Base-by-base conservation (phyloP, 2,329 filamentous ascomycete species). In the Blumeria hordei region DNA sequence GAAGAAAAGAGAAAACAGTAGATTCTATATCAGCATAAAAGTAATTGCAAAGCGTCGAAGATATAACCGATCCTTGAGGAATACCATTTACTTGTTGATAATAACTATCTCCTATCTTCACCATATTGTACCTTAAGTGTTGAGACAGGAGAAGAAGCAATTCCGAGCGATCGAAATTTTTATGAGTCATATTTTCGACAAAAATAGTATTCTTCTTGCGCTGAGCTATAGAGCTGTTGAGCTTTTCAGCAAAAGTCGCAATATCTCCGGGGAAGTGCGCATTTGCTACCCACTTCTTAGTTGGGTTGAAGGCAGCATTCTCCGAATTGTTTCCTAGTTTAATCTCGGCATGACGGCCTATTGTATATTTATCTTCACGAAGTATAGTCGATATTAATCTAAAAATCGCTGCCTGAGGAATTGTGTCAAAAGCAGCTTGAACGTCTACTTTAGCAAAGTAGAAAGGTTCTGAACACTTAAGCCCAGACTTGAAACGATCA, bases 401-500 rank as follows among this genome's bases (percentile, higher is more conserved):
- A 36, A 95, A 64, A 16, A 96, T 71, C 0, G 78, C 77, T 32
- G 75, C 68, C 65, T 96, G 92, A 0, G 92, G 92, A 47, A 98
- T 95, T 0, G 85, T 94, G 67, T 98, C 92, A 65, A 95, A 98
- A 61, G 90, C 94, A 1, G 86, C 80, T 64, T 85, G 78, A 18
- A 98, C 88, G 64, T 98, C 92, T 11, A 94, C 72, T 65, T 98
- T 98, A 57, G 81, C 88, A 67, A 96, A 94, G 67, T 85, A 96
- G 1, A 95, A 68, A 4, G 67, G 71, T 8, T 64, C 62, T 0
- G 67, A 61, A 6, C 10, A 33, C 18, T 18, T 32, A 10, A 83
- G 65, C 0, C 60, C 67, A 1, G 67, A 62, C 59, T 82, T 83
- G 69, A 94, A 96, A 0, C 60, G 62, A 58, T 81, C 83, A 21